Conservation (phyloP, 2,329 filamentous ascomycete genomes). For the Alternaria hordeiaustralica region DNA sequence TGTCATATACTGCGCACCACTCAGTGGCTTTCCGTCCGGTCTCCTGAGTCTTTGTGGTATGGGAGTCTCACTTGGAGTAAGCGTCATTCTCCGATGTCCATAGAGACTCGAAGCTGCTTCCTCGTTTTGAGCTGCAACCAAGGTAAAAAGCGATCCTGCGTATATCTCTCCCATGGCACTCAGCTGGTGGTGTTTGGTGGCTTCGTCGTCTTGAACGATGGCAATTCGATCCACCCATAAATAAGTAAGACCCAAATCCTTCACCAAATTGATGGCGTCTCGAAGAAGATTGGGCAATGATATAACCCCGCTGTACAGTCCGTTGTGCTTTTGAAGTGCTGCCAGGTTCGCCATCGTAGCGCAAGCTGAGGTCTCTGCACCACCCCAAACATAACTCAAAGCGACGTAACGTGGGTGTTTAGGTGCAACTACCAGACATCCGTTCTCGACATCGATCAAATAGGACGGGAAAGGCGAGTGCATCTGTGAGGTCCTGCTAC, state of each 20-base stretch:
- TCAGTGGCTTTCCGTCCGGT: neutral
- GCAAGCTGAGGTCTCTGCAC: neutral
- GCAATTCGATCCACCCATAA: conserved; percentile 15
- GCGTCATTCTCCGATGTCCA: neutral
- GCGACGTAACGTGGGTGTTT: conserved; percentile 16
- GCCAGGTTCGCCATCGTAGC: neutral
- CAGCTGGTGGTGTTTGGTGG: conserved; percentile 11
- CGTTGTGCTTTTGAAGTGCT: neutral
- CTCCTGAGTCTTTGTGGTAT: too few species aligned
- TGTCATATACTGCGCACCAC: neutral
- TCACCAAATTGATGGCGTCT: conserved; percentile 15
- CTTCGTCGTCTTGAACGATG: conserved; percentile 14
- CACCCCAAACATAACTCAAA: conserved; percentile 8
- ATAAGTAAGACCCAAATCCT: conserved; percentile 4
- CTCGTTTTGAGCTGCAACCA: conserved; percentile 18
- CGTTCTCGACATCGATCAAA: conserved; percentile 13
- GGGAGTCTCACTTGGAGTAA: too few species aligned
- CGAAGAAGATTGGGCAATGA: conserved; percentile 12
- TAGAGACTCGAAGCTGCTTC: conserved; percentile 11
- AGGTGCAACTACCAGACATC: conserved; percentile 8
- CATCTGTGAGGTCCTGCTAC: neutral
- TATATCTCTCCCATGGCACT: conserved; percentile 22
- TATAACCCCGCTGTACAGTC: neutral
- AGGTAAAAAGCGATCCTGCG: conserved; percentile 14
- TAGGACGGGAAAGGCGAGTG: neutral